Evolutionary conservation across 345 rosid species (phyloP), one percentile per base, ranked within the genome.

Genomic region (Gossypium raimondii): DNA sequence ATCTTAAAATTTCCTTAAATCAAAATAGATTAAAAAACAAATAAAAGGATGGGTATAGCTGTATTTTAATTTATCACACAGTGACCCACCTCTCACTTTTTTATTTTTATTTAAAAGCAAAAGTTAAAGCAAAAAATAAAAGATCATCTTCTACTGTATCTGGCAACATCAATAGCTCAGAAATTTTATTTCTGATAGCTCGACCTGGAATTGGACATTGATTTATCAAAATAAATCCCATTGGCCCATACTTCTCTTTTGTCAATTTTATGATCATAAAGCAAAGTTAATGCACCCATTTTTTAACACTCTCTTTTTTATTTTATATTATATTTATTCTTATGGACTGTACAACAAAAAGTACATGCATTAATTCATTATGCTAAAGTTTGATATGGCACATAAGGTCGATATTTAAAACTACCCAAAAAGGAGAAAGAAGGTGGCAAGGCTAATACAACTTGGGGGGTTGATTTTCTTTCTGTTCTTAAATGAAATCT

Each of bases 61-160:
- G 59, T 1, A 48, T 6, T n/a, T 67, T 48, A 24, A 53, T 17
- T 11, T 20, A 20, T 10, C 61, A 22, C 55, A 14, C 25, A 38
- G 50, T 41, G 81, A 43, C 81, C 83, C 78, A 67, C 58, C 43
- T 25, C 64, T 48, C 41, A 44, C 77, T 56, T 81, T 78, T 76
- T 61, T 34, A 4, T 74, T 76, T 71, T 80, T 56, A 38, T 17
- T 43, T 68, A 52, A 50, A 56, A 27, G 76, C 63, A 64, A 22
- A 73, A 43, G 58, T 53, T 67, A 59, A 60, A 51, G 66, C 44
- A 61, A 20, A 43, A 41, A 18, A 11, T 11, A 50, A 70, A 73
- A 70, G 67, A 18, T 14, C 22, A 11, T 22, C 12, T 22, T 57
- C 29, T 20, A 57, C 29, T 22, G 29, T 22, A 3, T 22, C 7